Evolutionary conservation across 192 early-diverging fungal species (phyloP), one percentile per base, ranked within the genome.

Genomic region (Coemansia sp.): DNA sequence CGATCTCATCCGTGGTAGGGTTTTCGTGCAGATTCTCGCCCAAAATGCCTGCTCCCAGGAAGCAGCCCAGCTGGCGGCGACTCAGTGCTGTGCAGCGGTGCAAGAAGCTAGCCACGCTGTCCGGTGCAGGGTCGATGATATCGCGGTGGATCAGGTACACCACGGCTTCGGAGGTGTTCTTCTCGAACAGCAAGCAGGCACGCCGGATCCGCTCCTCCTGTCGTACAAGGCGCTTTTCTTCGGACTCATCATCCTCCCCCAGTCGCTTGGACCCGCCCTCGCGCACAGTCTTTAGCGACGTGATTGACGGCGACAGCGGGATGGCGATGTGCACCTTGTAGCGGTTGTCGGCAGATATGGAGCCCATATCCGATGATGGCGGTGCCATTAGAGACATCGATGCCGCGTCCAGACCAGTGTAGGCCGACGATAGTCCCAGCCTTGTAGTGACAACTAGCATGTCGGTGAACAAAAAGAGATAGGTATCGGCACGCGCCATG

Each of bases 21-120:
- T 62, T 63, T 35, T 74, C 56, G 53, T 65, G 71, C 35, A 69
- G 53, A 49, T 74, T 65, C 51, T 70, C 71, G 35, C 71, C 70
- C 46, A 64, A 46, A 15, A 74, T 63, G 24, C 77, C 77, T 2
- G 60, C 40, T 1, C 77, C 77, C 33, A 78, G 53, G 42, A 73
- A 78, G 25, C 46, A 37, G 37, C 66, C 70, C 10, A 68, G 64
- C 62, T 78, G 77, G 1, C 61, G 51, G 29, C 77, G 77, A 38
- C 55, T 74, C 33, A 78, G 71, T 43, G 70, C 64, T 20, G 71
- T 74, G 67, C 70, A 73, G 19, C 77, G 61, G 51, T 74, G 54
- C 47, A 78, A 46, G 53, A 78, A 78, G 4, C 57, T 55, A 1
- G 77, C 77, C 2, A 78, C 67, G 27, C 28, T 48, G 37, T 74